phyloP scores from a whole-genome alignment of 2,329 filamentous ascomycete genomes.

The Capronia epimyces region DNA sequence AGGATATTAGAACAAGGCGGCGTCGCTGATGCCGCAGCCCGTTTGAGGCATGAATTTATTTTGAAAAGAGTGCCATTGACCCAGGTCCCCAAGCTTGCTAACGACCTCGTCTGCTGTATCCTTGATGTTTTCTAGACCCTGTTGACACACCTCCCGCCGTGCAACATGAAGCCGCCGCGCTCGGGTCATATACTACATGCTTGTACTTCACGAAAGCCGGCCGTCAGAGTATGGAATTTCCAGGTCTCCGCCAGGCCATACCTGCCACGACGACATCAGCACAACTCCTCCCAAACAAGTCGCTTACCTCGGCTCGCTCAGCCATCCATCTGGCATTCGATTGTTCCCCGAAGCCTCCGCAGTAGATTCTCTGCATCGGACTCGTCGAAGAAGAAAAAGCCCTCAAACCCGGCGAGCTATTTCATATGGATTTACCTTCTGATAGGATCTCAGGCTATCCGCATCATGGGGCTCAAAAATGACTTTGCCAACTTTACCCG shows the following conservation, averaged over 20 bases:
- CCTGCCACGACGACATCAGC: conserved; percentile 9
- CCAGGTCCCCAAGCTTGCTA: neutral
- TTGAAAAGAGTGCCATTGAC: neutral
- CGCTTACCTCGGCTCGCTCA: conserved; percentile 43
- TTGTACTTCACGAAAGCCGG: neutral
- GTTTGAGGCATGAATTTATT: neutral
- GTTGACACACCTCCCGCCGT: neutral
- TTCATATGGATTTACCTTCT: conserved; percentile 77
- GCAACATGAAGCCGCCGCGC: conserved; percentile 2
- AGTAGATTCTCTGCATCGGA: conserved; percentile 34
- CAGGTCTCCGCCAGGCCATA: neutral
- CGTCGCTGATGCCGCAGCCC: neutral
- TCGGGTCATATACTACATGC: neutral
- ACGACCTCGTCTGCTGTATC: neutral
- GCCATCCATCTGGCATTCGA: conserved; percentile 61
- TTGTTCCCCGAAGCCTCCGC: conserved; percentile 58
- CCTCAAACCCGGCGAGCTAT: conserved; percentile 77
- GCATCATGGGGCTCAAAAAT: conserved; percentile 76
- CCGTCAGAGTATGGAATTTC: neutral
- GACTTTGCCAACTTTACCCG: conserved; percentile 68
- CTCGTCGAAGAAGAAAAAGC: conserved; percentile 47
- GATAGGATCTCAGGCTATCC: conserved; percentile 92
- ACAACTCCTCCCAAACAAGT: conserved; percentile 13
- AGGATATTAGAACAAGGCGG: neutral
- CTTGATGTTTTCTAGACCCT: neutral